Conservation (phyloP, 169 alveolate species). For the Cryptosporidium ubiquitum region DNA sequence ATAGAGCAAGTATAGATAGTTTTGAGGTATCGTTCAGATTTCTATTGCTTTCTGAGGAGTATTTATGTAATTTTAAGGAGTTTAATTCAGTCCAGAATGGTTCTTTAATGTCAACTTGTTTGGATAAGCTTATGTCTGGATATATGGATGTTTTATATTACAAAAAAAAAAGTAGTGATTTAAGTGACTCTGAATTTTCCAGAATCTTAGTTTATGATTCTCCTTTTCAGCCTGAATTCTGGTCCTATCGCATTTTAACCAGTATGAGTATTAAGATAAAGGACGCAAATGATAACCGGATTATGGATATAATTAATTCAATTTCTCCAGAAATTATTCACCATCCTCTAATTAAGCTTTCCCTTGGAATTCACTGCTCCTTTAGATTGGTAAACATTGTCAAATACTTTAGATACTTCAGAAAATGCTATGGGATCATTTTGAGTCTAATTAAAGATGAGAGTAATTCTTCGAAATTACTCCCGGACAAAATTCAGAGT, state of each 20-base stretch:
- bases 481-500: background rate
- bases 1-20: conserved; percentile 85
- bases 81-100: conserved; percentile 83
- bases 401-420: conserved; percentile 49
- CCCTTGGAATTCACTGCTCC: conserved; percentile 65
- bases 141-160: conserved; percentile 82
- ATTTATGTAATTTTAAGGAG: conserved; percentile 79
- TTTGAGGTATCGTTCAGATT: conserved; percentile 85
- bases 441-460: background rate
- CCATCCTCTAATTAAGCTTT: conserved; percentile 64
- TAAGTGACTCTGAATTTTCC: conserved; percentile 43
- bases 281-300: conserved; percentile 77
- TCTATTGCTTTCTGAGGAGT: conserved; percentile 82
- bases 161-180: background rate
- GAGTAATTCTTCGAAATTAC: background rate
- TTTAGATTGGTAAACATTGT: conserved; percentile 51
- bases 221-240: conserved; percentile 87
- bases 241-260: conserved; percentile 85
- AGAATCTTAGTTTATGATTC: conserved; percentile 79
- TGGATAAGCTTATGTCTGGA: conserved; percentile 86
- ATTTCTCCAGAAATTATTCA: conserved; percentile 74
- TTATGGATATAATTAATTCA: conserved; percentile 79
- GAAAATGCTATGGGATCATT: conserved; percentile 14
- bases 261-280: conserved; percentile 76
- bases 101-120: conserved; percentile 82